Evolutionary conservation across 192 early-diverging fungal genomes (phyloP).

Genomic region (Endogone sp.): DNA sequence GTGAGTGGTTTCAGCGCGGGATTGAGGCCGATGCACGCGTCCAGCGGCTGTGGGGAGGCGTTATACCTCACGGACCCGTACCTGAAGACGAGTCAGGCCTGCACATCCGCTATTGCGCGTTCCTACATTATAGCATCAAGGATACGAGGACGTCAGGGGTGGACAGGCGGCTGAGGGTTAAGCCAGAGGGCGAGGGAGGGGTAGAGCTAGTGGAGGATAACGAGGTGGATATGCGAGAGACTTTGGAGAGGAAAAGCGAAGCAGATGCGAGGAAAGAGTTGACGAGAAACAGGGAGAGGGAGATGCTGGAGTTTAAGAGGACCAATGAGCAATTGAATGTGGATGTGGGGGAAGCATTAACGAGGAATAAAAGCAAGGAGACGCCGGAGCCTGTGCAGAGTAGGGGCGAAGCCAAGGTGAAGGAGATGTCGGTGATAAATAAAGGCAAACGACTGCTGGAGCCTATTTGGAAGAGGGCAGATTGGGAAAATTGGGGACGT

Average conservation of each 20-base stretch:
- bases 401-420: too few relatives aligned
- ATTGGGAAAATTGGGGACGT: background rate
- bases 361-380: too few relatives aligned
- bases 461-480: too few relatives aligned
- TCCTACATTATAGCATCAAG: background rate
- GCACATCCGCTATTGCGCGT: background rate
- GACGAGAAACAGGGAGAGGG: background rate
- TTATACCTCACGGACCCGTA: background rate
- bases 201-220: too few relatives aligned
- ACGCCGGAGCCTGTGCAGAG: too few relatives aligned
- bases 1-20: background rate
- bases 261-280: background rate
- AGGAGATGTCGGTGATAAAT: too few relatives aligned
- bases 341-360: background rate
- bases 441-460: too few relatives aligned
- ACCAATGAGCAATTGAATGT: too few relatives aligned
- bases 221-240: too few relatives aligned
- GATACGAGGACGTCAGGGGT: background rate
- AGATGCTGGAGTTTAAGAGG: background rate
- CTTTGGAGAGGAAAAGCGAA: background rate
- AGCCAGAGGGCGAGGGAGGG: background rate
- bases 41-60: background rate
- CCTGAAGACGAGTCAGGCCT: background rate
- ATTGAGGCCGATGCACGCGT: background rate
- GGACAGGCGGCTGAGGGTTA: background rate